phyloP scores from a whole-genome alignment of 768 basidiomycete species.

The Auricularia cornea region DNA sequence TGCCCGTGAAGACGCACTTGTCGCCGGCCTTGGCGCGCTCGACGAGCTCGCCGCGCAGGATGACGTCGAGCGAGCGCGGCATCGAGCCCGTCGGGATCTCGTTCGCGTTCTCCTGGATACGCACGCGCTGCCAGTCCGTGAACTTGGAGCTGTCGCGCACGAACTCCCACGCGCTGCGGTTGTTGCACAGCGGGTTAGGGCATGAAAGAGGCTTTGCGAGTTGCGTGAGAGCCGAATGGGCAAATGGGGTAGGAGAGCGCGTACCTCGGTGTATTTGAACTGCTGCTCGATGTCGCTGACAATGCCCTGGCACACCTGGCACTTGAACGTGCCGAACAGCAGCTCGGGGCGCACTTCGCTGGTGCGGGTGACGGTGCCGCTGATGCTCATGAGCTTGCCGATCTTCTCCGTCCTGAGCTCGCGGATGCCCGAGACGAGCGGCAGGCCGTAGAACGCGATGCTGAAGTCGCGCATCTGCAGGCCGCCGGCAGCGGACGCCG shows the following conservation, averaged over 20 bases:
- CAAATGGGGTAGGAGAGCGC: background rate
- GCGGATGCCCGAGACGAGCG: slow-evolving; percentile 89
- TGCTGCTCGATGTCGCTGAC: slow-evolving; percentile 96
- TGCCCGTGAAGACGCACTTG: slow-evolving; percentile 95
- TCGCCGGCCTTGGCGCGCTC: slow-evolving; percentile 99
- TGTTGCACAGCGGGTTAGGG: slow-evolving; percentile 90
- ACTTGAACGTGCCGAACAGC: slow-evolving; percentile 87
- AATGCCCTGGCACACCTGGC: slow-evolving; percentile 77
- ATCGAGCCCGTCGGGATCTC: slow-evolving; percentile 98
- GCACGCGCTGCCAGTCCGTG: slow-evolving; percentile 98
- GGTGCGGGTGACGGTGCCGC: slow-evolving; percentile 94
- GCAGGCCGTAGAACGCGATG: slow-evolving; percentile 91
- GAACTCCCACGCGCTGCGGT: slow-evolving; percentile 83
- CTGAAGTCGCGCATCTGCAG: slow-evolving; percentile 89
- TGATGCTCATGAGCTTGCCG: slow-evolving; percentile 89
- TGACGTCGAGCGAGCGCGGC: slow-evolving; percentile 95
- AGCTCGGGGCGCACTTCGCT: slow-evolving; percentile 96
- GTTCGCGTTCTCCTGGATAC: slow-evolving; percentile 97
- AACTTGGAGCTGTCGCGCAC: slow-evolving; percentile 96
- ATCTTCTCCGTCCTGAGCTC: slow-evolving; percentile 90
- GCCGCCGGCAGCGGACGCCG: slow-evolving; percentile 77
- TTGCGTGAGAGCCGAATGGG: slow-evolving; percentile 6
- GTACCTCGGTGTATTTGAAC: slow-evolving; percentile 97
- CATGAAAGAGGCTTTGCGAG: slow-evolving; percentile 73
- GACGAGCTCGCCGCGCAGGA: slow-evolving; percentile 89